Conservation (phyloP, 2,329 filamentous ascomycete genomes). For the Pseudocercospora pini-densiflorae region DNA sequence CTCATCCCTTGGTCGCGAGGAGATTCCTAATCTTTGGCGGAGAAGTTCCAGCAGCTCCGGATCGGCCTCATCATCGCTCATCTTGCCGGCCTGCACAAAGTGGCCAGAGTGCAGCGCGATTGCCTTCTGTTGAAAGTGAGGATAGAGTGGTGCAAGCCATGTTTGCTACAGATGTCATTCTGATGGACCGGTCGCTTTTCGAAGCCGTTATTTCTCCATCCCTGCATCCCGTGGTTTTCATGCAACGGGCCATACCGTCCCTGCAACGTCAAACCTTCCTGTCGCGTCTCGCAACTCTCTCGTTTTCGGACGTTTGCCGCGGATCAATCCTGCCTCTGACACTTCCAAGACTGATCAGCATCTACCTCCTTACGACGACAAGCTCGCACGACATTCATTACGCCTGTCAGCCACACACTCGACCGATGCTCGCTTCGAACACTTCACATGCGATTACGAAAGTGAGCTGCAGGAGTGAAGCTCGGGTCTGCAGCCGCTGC, state of each 20-base stretch:
- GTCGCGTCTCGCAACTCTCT: background rate
- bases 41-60: conserved; percentile 85
- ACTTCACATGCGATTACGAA: conserved; percentile 3
- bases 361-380: background rate
- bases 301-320: background rate
- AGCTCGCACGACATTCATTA: background rate
- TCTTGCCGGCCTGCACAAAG: conserved; percentile 45
- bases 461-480: conserved; percentile 7
- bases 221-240: background rate
- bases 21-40: conserved; percentile 70
- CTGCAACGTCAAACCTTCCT: conserved; percentile 1
- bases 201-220: conserved; percentile 7
- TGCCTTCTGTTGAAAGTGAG: background rate
- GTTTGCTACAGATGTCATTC: background rate
- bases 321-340: background rate
- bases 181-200: background rate
- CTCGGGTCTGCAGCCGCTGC: background rate
- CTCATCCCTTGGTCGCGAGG: conserved; percentile 28
- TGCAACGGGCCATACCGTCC: background rate
- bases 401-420: background rate
- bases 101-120: background rate
- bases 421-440: background rate
- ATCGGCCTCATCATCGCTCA: conserved; percentile 93
- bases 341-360: background rate
- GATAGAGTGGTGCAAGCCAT: conserved; percentile 1